Percentiles rank a stretch among this genome's conserved stretches.
Conservation (phyloP, 1,284 basidiomycete genomes). For the Sanghuangporus weigelae region DNA sequence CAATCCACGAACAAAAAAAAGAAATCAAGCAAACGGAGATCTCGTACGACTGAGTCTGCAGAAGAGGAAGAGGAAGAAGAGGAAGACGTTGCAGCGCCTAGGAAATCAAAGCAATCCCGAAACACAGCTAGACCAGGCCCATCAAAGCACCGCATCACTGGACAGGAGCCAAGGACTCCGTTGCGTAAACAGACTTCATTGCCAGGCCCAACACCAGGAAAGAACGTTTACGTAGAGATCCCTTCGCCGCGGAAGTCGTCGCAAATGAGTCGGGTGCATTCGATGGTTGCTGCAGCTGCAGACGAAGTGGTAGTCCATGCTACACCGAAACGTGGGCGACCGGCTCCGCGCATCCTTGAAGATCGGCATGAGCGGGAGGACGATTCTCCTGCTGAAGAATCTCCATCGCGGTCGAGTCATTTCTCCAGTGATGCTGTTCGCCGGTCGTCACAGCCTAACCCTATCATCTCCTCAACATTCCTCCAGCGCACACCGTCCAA, state of each 20-base stretch:
- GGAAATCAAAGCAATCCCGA: neutral
- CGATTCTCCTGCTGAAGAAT: neutral
- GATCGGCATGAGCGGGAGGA: neutral
- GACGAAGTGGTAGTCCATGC: neutral
- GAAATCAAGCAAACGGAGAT: neutral
- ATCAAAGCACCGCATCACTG: neutral
- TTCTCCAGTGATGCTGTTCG: neutral
- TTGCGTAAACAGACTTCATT: slow-evolving; percentile 1
- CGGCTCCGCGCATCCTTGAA: neutral
- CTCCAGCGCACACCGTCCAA: slow-evolving; percentile 27
- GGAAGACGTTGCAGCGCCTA: neutral
- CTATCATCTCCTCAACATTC: slow-evolving; percentile 4
- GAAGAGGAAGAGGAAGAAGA: slow-evolving; percentile 3
- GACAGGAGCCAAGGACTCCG: neutral
- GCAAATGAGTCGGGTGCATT: neutral
- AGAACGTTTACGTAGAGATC: slow-evolving; percentile 9
- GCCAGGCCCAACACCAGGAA: neutral
- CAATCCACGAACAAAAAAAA: neutral
- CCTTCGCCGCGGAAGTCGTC: slow-evolving; percentile 1
- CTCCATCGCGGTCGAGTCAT: neutral
- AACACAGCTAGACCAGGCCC: neutral
- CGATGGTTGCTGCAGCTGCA: neutral
- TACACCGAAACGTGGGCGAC: slow-evolving; percentile 12
- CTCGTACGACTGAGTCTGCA: neutral
- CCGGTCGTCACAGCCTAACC: slow-evolving; percentile 2